Percentiles rank a stretch among this genome's conserved stretches.
Evolutionary conservation across 106 monocot species (phyloP).

Genomic region (Platanthera zijinensis): DNA sequence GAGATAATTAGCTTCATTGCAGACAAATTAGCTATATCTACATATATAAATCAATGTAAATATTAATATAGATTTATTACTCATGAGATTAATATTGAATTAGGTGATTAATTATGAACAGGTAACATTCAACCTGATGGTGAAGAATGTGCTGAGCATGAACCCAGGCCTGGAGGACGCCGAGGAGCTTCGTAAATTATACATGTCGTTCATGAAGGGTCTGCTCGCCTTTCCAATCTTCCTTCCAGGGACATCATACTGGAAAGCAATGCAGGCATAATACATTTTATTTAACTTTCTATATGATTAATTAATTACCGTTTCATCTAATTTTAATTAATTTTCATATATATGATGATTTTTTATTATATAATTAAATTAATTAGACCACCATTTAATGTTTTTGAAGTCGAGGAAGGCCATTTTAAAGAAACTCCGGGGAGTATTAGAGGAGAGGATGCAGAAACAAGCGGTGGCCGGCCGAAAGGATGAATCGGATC

Average conservation of each 20-base stretch:
- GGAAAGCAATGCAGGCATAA: background rate
- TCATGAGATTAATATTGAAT: no score
- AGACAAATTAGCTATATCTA: no score
- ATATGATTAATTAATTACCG: no score
- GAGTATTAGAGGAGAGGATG: background rate
- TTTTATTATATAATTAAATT: no score
- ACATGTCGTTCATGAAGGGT: slow-evolving; percentile 23
- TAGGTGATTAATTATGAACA: background rate
- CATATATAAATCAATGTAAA: no score
- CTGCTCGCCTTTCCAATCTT: background rate
- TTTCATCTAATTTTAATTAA: no score
- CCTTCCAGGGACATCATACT: background rate
- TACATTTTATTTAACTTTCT: no score
- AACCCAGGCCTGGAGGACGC: slow-evolving; percentile 19
- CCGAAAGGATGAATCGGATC: background rate
- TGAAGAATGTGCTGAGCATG: slow-evolving; percentile 35
- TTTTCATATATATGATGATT: no score
- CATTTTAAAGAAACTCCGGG: background rate
- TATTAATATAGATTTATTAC: no score
- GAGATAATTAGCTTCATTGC: no score
- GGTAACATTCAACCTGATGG: slow-evolving; percentile 42
- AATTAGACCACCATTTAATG: background rate
- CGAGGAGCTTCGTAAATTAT: slow-evolving; percentile 15
- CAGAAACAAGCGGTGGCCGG: background rate
- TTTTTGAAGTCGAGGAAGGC: background rate